phyloP scores from a whole-genome alignment of 805 yeast genomes.

The Lipomyces sp. region DNA sequence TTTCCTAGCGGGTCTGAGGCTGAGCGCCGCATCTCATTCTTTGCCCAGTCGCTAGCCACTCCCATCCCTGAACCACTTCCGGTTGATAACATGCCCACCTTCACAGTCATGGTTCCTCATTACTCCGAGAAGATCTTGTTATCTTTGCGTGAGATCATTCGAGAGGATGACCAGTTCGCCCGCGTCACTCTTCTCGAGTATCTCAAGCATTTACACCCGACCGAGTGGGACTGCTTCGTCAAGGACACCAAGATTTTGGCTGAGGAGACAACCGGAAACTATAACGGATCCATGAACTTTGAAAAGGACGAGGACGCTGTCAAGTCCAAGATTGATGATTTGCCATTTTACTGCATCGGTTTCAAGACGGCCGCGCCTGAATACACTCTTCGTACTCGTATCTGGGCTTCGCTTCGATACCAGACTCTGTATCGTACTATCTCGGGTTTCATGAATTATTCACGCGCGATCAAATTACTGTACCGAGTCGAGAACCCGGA shows the following conservation, averaged over 20 bases:
- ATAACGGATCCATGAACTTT: slow-evolving; percentile 45
- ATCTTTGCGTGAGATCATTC: slow-evolving; percentile 92
- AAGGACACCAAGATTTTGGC: slow-evolving; percentile 94
- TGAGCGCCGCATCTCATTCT: slow-evolving; percentile 98
- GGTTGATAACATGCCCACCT: slow-evolving; percentile 99
- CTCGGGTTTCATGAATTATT: slow-evolving; percentile 97
- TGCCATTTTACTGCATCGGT: slow-evolving; percentile 95
- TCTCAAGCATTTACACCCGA: slow-evolving; percentile 91
- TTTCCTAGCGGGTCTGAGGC: slow-evolving; percentile 98
- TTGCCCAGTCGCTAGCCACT: slow-evolving; percentile 97
- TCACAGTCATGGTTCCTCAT: slow-evolving; percentile 95
- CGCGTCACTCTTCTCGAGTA: slow-evolving; percentile 93
- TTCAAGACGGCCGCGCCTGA: slow-evolving; percentile 98
- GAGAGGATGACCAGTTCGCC: slow-evolving; percentile 96
- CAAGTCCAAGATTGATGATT: slow-evolving; percentile 84
- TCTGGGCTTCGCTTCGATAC: slow-evolving; percentile 97
- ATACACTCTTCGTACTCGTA: slow-evolving; percentile 92
- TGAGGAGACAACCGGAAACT: slow-evolving; percentile 79
- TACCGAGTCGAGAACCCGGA: slow-evolving; percentile 96
- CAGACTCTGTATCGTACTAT: slow-evolving; percentile 97
- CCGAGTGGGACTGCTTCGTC: slow-evolving; percentile 97
- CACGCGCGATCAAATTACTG: slow-evolving; percentile 90
- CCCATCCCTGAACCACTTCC: slow-evolving; percentile 99
- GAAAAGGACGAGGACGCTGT: slow-evolving; percentile 64
- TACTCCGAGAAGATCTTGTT: slow-evolving; percentile 91